These are phyloP conservation scores for Apiotrichum gracile DNA, from an alignment of 1,284 basidiomycete species.

Conservation along the genomic window DNA sequence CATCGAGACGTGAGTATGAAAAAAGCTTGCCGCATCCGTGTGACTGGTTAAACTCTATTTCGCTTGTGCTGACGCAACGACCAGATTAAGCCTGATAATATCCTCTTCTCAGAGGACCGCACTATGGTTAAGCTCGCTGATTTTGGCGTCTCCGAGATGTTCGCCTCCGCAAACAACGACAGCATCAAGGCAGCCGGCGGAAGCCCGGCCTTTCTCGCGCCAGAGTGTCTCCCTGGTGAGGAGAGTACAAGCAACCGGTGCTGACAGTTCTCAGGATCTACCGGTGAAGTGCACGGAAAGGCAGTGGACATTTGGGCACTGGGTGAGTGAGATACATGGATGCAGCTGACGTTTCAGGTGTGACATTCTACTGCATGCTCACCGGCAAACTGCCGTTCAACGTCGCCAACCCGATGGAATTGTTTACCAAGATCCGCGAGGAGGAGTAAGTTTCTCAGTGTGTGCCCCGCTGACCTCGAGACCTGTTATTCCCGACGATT, in stretches of 20 bases:
- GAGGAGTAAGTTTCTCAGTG: slow-evolving; percentile 39
- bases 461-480: background rate
- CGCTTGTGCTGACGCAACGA: background rate
- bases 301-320: slow-evolving; percentile 55
- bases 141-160: slow-evolving; percentile 57
- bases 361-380: slow-evolving; percentile 55
- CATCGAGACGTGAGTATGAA: slow-evolving; percentile 47
- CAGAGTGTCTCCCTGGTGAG: slow-evolving; percentile 47
- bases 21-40: no score
- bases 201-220: slow-evolving; percentile 55
- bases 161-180: slow-evolving; percentile 49
- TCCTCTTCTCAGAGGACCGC: slow-evolving; percentile 51
- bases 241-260: background rate
- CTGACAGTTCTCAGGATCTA: background rate
- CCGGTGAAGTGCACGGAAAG: slow-evolving; percentile 47
- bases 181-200: slow-evolving; percentile 49
- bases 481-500: slow-evolving; percentile 36
- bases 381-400: slow-evolving; percentile 53
- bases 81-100: slow-evolving; percentile 54
- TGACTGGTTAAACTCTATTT: background rate
- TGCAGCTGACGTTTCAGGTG: slow-evolving; percentile 33
- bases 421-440: slow-evolving; percentile 50
- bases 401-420: slow-evolving; percentile 49
- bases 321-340: slow-evolving; percentile 31
- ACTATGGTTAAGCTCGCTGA: slow-evolving; percentile 54